Evolutionary conservation across 768 basidiomycete genomes (phyloP), one percentile per base, ranked within the genome.

Genomic region (Suillus occidentalis): DNA sequence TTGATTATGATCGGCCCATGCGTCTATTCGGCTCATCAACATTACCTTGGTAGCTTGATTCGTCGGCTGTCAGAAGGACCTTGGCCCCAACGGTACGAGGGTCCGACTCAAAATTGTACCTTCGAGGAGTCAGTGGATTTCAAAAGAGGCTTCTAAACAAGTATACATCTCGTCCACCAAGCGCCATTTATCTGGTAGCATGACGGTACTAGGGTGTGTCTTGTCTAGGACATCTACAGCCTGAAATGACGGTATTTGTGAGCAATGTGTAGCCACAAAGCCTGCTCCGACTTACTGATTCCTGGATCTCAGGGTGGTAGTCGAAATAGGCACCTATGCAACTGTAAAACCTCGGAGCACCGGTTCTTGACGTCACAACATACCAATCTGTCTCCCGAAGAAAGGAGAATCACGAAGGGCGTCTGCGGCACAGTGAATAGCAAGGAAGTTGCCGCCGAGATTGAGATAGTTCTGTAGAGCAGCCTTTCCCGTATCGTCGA

Each of bases 71-170:
- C 10, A 94, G 78, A 6, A 92, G 67, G 4, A 94, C 82, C 12
- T 77, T 76, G 1, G 89, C 89, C 12, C 89, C 90, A 3, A 89
- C 68, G 0, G 71, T 71, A 60, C 90, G 81, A 37, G 91, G 91
- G 72, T 93, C 89, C 6, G 86, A 87, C 64, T 87, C 81, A 73
- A 90, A 92, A 68, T 89, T 87, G 71, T 92, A 92, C 78, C 86
- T 89, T 63, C 55, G 47, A 74, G 14, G 5, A 60, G 49, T 60
- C 10, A 66, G 52, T 18, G 16, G 72, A 34, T 72, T 36, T 6
- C 68, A 66, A 14, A 63, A 2, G 14, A 6, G 36, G 6, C n/a
- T 12, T 12, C 14, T 22, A 37, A 59, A 59, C 25, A 20, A 16
- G 63, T 81, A 74, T 76, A 89, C 87, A 87, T 86, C 73, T 89